phyloP scores from a whole-genome alignment of 371 early-diverging fungal genomes.

The Neoconidiobolus thromboides region DNA sequence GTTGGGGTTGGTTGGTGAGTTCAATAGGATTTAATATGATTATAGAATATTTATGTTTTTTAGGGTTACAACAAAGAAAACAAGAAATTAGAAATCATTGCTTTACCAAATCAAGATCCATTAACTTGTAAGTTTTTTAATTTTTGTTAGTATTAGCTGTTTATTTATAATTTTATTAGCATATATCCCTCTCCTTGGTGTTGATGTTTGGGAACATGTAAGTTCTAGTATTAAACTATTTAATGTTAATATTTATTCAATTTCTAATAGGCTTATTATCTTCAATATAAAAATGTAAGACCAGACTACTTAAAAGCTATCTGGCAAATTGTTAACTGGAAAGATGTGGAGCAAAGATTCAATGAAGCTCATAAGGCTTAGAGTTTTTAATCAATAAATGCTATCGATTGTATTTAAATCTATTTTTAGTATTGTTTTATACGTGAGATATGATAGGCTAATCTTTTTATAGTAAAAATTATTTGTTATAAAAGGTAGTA shows the following conservation, averaged over 20 bases:
- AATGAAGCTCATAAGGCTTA: constrained; percentile 22
- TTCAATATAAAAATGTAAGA: constrained; percentile 93
- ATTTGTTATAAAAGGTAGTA: too few species aligned
- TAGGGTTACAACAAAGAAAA: constrained; percentile 62
- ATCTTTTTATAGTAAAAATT: too few species aligned
- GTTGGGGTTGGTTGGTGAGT: constrained; percentile 94
- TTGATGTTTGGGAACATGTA: constrained; percentile 97
- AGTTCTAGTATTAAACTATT: constrained; percentile 3
- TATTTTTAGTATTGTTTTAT: too few species aligned
- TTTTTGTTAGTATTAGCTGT: not conserved
- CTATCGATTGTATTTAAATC: too few species aligned
- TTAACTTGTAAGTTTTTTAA: constrained; percentile 23
- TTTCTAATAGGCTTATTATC: constrained; percentile 63
- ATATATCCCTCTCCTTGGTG: constrained; percentile 69
- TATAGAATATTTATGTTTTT: not conserved
- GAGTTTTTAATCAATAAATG: too few species aligned
- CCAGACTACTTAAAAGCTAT: constrained; percentile 87
- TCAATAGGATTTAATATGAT: constrained; percentile 4
- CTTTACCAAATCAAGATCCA: constrained; percentile 92
- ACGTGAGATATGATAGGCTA: too few species aligned
- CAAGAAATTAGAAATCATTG: constrained; percentile 66
- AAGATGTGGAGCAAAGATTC: constrained; percentile 70
- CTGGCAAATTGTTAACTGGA: constrained; percentile 97
- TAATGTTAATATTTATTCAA: not conserved
- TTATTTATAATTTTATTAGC: constrained; percentile 15